Evolutionary conservation across 441 rosid genomes (phyloP), one percentile per base, ranked within the genome.

Genomic region (Dalechampia spathulata): DNA sequence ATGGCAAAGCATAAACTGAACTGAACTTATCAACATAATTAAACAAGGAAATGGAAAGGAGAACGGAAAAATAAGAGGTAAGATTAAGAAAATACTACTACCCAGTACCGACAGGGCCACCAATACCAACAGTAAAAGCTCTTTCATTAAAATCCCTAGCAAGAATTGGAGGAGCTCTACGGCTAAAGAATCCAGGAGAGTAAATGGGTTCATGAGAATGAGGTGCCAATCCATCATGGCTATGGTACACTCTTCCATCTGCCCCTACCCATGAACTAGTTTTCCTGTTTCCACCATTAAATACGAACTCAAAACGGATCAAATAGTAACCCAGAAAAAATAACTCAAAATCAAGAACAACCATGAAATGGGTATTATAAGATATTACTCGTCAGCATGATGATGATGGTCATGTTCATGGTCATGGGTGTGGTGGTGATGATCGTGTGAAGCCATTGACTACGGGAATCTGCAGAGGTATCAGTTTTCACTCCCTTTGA

Each of bases 51-150:
- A n/a, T n/a, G n/a, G n/a, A n/a, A n/a, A n/a, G n/a, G n/a, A n/a
- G n/a, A n/a, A n/a, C n/a, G n/a, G n/a, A 30, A 30, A 30, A 30
- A 30, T 30, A 30, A 30, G 34, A 30, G 34, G n/a, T n/a, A n/a
- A n/a, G n/a, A n/a, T n/a, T n/a, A n/a, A n/a, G n/a, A 4, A 30
- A 30, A 8, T 30, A 30, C 34, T 3, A n/a, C n/a, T 85, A 91
- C 98, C 98, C 97, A 19, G 97, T 93, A 52, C 97, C 99, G 52
- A 93, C 99, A 59, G 95, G 99, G 36, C 99, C 99, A 28, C 97
- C 99, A 53, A 93, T 93, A 45, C 99, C 99, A 62, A 90, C 79
- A 38, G 96, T 93, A 63, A 93, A 90, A 58, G 97, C 99, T 71
- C 99, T 75, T 72, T 93, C 99, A 39, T 64, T 76, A 72, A 93